Evolutionary conservation across 2,329 filamentous ascomycete species (phyloP), one percentile per base, ranked within the genome.

Genomic region (Colletotrichum sp.): DNA sequence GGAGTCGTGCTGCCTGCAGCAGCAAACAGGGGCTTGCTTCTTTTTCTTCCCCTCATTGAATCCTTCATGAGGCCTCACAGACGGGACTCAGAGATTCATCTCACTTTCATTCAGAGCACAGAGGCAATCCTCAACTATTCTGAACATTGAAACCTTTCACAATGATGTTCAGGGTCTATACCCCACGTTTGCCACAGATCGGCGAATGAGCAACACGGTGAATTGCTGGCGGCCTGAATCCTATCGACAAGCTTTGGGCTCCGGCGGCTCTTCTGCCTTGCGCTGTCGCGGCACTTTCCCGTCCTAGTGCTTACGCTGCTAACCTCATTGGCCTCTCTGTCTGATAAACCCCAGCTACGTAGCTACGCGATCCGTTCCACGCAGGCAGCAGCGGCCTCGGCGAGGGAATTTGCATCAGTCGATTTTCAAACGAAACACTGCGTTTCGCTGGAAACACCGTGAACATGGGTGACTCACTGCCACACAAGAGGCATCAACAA

Each of bases 331-430:
- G 36, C 28, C 26, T 34, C n/a, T 59, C 26, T n/a, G 24, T 76
- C 63, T 5, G 44, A 62, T 18, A 13, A 52, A 24, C 4, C 34
- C 49, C 5, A 16, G 26, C 21, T 21, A 4, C 5, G 9, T 1
- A 16, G 24, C n/a, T 26, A 16, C 9, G 7, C 12, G 39, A 24
- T 24, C 34, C 15, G 57, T n/a, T 18, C 26, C 7, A 6, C 18
- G 64, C 60, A 76, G 74, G 74, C 74, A 76, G 74, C 70, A 76
- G 68, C 57, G 57, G 68, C 68, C 68, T 70, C 68, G 26, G 24
- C 12, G 18, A 57, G 26, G 28, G 12, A 16, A 7, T 21, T 59
- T 59, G 34, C 57, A 18, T 15, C 26, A 13, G n/a, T 66, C 49
- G 39, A 21, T 7, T 18, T 44, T 18, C n/a, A 39, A n/a, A 8